Conservation (phyloP, 78 protist genomes). For the Speleostelium caveatum region DNA sequence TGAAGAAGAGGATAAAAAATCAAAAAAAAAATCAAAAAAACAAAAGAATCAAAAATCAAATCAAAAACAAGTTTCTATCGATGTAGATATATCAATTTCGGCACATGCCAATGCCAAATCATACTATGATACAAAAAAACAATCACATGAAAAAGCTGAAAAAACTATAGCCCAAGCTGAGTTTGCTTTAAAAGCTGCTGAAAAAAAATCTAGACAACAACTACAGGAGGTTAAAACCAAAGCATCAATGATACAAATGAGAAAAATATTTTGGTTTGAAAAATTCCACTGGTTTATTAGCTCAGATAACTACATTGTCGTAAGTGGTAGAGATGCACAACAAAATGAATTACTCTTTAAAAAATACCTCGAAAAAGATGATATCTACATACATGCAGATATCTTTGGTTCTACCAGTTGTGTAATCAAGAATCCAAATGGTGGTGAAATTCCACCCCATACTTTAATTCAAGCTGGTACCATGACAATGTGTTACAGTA, state of each 20-base stretch:
- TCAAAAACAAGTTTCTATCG: constrained; percentile 78
- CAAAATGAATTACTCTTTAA: constrained; percentile 95
- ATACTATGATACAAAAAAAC: constrained; percentile 85
- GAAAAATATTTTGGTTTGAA: constrained; percentile 97
- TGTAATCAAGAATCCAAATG: constrained; percentile 88
- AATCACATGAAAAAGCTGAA: constrained; percentile 79
- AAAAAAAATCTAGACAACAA: constrained; percentile 51
- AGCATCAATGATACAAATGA: constrained; percentile 58
- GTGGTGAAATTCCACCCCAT: constrained; percentile 74
- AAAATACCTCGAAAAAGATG: constrained; percentile 82
- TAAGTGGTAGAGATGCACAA: constrained; percentile 96
- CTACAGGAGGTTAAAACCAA: constrained; percentile 20
- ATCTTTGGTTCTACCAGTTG: constrained; percentile 93
- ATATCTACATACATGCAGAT: constrained; percentile 97
- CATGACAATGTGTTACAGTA: constrained; percentile 79
- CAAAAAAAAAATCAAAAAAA: constrained; percentile 19
- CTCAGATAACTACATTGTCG: constrained; percentile 92
- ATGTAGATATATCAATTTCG: constrained; percentile 87
- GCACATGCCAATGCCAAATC: constrained; percentile 93
- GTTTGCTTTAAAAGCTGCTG: constrained; percentile 85
- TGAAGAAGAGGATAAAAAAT: constrained; percentile 56
- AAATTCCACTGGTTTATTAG: constrained; percentile 98
- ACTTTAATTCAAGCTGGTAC: constrained; percentile 91
- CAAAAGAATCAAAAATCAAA: constrained; percentile 7
- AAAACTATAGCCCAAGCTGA: constrained; percentile 88